These are phyloP conservation scores for Ustilago sp. DNA, from an alignment of 1,284 basidiomycete genomes.

Conservation along the genomic window DNA sequence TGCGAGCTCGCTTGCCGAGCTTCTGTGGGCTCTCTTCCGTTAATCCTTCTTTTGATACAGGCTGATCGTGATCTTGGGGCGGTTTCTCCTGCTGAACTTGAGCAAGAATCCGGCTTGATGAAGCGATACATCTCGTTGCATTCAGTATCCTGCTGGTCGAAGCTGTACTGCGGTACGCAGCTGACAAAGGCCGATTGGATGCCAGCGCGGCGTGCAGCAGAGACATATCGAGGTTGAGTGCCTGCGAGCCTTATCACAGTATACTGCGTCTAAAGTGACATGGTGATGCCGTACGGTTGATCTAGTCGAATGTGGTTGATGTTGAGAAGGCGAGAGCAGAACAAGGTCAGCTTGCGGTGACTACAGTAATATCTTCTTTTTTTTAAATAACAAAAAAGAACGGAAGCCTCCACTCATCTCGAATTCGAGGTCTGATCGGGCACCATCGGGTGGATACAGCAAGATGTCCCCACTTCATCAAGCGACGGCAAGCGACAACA, in stretches of 20 bases:
- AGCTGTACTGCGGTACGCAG: background rate
- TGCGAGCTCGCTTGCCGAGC: conserved; percentile 40
- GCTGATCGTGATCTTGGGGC: background rate
- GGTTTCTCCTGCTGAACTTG: conserved; percentile 19
- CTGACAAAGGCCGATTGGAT: background rate
- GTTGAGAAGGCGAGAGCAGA: background rate
- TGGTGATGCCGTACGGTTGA: background rate
- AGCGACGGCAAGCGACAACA: conserved; percentile 17
- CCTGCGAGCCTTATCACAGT: conserved; percentile 10
- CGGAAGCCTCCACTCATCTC: background rate
- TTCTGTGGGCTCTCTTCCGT: conserved; percentile 18
- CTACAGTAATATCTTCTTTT: background rate
- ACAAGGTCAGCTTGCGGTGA: conserved; percentile 4
- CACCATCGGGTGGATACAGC: background rate
- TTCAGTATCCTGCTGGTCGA: background rate
- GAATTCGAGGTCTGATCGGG: background rate
- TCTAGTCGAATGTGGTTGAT: background rate
- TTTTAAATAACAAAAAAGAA: background rate
- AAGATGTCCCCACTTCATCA: conserved; percentile 13
- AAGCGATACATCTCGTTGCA: conserved; percentile 17
- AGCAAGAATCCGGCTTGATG: conserved; percentile 20
- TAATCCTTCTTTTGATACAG: background rate
- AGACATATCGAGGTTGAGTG: background rate
- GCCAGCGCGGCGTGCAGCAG: background rate
- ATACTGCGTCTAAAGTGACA: background rate